phyloP scores from a whole-genome alignment of 768 basidiomycete genomes.

The Pisolithus tinctorius region DNA sequence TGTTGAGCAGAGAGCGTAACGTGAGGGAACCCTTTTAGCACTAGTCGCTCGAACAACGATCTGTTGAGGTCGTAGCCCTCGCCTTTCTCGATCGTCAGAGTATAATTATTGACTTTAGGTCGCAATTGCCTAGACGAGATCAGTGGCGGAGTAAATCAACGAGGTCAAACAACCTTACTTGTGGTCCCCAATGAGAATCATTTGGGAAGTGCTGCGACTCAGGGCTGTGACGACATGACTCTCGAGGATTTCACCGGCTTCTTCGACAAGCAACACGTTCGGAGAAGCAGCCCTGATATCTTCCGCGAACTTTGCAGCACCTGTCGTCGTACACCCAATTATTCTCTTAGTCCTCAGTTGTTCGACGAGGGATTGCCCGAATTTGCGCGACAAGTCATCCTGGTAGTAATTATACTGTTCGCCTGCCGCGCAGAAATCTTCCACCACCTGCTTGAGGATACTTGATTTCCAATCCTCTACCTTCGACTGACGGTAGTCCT shows the following conservation, averaged over 20 bases:
- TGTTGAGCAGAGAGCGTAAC: slow-evolving; percentile 50
- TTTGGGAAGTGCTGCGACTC: slow-evolving; percentile 36
- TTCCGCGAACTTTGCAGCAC: slow-evolving; percentile 52
- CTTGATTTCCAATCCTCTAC: slow-evolving; percentile 29
- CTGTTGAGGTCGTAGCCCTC: slow-evolving; percentile 62
- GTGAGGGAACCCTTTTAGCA: slow-evolving; percentile 58
- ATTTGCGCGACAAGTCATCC: slow-evolving; percentile 30
- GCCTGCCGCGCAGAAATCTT: slow-evolving; percentile 24
- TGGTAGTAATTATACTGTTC: slow-evolving; percentile 38
- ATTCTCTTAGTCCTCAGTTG: slow-evolving; percentile 43
- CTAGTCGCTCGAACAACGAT: slow-evolving; percentile 64
- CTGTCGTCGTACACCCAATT: slow-evolving; percentile 66
- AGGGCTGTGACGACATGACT: slow-evolving; percentile 59
- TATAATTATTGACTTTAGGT: slow-evolving; percentile 64
- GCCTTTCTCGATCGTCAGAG: slow-evolving; percentile 59
- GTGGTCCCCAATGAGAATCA: slow-evolving; percentile 69
- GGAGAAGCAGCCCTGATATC: slow-evolving; percentile 42
- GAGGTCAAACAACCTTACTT: slow-evolving; percentile 39
- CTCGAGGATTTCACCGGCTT: slow-evolving; percentile 69
- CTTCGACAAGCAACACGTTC: slow-evolving; percentile 57
- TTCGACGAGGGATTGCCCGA: slow-evolving; percentile 24
- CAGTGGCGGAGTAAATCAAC: not conserved
- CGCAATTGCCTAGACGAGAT: slow-evolving; percentile 50
- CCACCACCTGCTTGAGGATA: slow-evolving; percentile 30
- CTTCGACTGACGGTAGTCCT: slow-evolving; percentile 19